Base-by-base conservation (phyloP, 208 protist species). In the Leishmania gerbilli region DNA sequence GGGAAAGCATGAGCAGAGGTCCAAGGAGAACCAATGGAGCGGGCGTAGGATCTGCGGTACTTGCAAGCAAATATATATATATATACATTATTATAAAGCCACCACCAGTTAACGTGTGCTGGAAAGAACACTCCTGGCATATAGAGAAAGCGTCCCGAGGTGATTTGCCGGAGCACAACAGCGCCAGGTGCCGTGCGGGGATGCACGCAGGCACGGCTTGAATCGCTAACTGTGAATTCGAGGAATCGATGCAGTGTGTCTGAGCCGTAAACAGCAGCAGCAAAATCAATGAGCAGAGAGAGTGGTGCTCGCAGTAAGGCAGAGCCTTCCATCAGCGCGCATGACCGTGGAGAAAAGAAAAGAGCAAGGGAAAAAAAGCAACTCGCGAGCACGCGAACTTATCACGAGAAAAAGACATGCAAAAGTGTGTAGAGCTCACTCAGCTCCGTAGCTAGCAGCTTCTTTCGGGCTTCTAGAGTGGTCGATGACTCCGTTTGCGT, bases 361-460 rank as follows among this genome's bases (percentile, higher is more conserved):
- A n/a, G 37, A 19, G 15, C 13, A 34, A 67, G 15, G 62, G 40
- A 47, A 58, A 58, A 62, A 58, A 58, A 42, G 71, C 9, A 4
- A 40, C 11, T 56, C 19, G 31, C 11, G 9, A 37, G n/a, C 17
- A 76, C 24, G 15, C 47, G 6, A 19, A 31, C 31, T 5, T 45
- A 21, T 76, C 49, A 76, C 21, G 90, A 91, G 82, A 93, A 90
- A 65, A 93, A 90, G 34, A 93, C 77, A 76, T 93, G 90, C 47
- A 96, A 83, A 42, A 92, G 84, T 45, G 88, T 91, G 80, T 91
- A 89, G 49, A 96, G 79, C 77, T 91, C 89, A 74, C 89, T 88
- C 27, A 96, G 74, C 72, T 91, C 86, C 17, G 79, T 55, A 3
- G 83, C 72, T 13, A 92, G 81, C 45, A 84, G 81, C 56, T 67